These are phyloP conservation scores for Vicia villosa DNA, from an alignment of 306 rosid species.

Conservation along the genomic window DNA sequence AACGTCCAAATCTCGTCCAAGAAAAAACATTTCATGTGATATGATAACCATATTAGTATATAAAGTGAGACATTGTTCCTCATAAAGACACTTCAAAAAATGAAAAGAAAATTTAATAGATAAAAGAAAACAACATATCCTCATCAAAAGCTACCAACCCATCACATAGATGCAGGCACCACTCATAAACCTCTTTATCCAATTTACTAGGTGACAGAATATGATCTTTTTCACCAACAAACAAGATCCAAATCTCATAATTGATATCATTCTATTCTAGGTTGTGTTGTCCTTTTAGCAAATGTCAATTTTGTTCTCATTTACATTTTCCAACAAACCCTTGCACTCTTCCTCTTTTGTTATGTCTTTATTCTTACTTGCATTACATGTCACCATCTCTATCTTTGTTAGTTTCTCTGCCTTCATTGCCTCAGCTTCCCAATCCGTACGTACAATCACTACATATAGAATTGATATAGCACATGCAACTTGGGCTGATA, in stretches of 20 bases:
- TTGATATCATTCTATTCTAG: background rate
- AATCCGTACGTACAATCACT: conserved; percentile 64
- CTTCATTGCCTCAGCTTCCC: conserved; percentile 85
- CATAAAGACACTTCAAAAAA: background rate
- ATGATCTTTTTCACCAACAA: background rate
- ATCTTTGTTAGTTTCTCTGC: conserved; percentile 53
- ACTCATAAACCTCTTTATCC: background rate
- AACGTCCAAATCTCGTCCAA: background rate
- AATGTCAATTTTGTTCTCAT: conserved; percentile 35
- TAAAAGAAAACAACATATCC: background rate
- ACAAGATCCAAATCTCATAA: conserved; percentile 31
- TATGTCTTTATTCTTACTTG: background rate
- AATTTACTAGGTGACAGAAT: background rate
- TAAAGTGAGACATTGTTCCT: conserved; percentile 3
- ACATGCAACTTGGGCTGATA: conserved; percentile 83
- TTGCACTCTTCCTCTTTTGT: conserved; percentile 51
- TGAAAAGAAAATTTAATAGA: background rate
- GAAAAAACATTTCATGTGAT: conserved; percentile 2
- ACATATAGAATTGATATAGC: conserved; percentile 71
- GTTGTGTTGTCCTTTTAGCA: conserved; percentile 34
- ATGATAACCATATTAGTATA: background rate
- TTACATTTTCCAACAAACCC: conserved; percentile 46
- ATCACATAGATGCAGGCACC: background rate
- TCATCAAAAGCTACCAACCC: background rate
- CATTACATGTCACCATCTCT: conserved; percentile 45